These are phyloP conservation scores for Endothia cerciana DNA, from an alignment of 2,329 filamentous ascomycete species.

Conservation along the genomic window DNA sequence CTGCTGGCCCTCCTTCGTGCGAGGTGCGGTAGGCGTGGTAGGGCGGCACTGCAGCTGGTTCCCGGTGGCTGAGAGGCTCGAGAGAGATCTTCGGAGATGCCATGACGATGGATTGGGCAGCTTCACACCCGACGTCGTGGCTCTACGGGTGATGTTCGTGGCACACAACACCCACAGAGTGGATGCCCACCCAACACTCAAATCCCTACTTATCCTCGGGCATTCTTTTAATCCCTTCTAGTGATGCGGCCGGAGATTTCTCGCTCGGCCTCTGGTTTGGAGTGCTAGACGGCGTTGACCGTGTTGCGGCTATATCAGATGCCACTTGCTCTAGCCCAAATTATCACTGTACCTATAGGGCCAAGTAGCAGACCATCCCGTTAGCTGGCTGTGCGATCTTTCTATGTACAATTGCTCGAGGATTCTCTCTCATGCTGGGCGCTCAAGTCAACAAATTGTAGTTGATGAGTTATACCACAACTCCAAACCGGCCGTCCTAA, in stretches of 20 bases:
- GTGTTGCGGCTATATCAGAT: too few species aligned
- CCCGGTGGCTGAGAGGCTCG: constrained; percentile 2
- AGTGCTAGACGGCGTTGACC: too few species aligned
- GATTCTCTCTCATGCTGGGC: not conserved
- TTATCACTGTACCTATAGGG: too few species aligned
- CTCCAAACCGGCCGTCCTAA: not conserved
- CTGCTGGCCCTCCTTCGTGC: not conserved
- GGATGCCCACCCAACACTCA: not conserved
- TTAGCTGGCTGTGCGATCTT: too few species aligned
- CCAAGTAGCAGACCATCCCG: too few species aligned
- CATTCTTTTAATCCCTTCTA: not conserved
- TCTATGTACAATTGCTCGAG: not conserved
- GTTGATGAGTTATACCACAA: not conserved
- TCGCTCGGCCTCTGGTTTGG: too few species aligned
- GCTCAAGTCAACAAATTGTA: not conserved
- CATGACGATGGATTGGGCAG: constrained; percentile 1
- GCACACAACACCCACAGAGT: not conserved
- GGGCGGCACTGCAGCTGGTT: constrained; percentile 10
- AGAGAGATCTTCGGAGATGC: not conserved
- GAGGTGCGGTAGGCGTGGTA: not conserved
- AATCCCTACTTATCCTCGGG: not conserved
- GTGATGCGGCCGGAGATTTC: not conserved
- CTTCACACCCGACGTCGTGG: not conserved
- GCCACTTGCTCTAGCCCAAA: too few species aligned
- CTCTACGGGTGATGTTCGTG: not conserved